A percentile compares a stretch with the other conserved stretches of the same genome.
Evolutionary conservation across 139 green algal species (phyloP).

Genomic region (Yamagishiella unicocca): DNA sequence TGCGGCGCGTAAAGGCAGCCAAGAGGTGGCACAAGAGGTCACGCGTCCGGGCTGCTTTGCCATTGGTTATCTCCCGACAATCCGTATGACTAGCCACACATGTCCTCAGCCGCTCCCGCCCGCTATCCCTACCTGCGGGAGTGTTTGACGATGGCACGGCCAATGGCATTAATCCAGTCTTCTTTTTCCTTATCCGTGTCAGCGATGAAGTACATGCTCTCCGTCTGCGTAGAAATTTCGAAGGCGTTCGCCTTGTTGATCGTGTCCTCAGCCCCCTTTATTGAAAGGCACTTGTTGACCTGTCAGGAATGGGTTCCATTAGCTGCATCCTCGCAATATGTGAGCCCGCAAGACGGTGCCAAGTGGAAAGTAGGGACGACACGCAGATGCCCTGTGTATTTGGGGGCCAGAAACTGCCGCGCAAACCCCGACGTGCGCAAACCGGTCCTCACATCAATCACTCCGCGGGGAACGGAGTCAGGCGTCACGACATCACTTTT

Average conservation of each 20-base stretch:
- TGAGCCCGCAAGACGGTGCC: too few relatives aligned
- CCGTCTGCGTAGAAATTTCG: constrained; percentile 92
- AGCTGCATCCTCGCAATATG: too few relatives aligned
- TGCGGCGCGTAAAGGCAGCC: constrained; percentile 38
- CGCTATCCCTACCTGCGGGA: constrained; percentile 63
- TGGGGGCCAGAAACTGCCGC: too few relatives aligned
- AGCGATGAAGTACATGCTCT: constrained; percentile 95
- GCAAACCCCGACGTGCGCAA: too few relatives aligned
- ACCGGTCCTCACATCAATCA: constrained; percentile 93
- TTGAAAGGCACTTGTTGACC: constrained; percentile 94
- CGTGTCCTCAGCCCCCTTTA: constrained; percentile 97
- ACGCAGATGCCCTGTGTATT: too few relatives aligned
- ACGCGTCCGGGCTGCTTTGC: too few relatives aligned
- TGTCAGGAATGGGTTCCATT: too few relatives aligned
- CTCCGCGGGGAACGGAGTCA: constrained; percentile 88
- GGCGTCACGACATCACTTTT: constrained; percentile 89
- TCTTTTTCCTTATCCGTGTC: constrained; percentile 91
- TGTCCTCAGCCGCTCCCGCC: too few relatives aligned
- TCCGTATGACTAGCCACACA: too few relatives aligned
- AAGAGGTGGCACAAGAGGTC: too few relatives aligned
- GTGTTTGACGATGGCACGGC: constrained; percentile 95
- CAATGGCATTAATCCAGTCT: constrained; percentile 99
- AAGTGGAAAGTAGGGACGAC: too few relatives aligned
- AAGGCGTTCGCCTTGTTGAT: constrained; percentile 97
- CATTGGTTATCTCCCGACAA: too few relatives aligned